phyloP scores from a whole-genome alignment of 2,329 filamentous ascomycete species.

The Aspergillus alliaceus region DNA sequence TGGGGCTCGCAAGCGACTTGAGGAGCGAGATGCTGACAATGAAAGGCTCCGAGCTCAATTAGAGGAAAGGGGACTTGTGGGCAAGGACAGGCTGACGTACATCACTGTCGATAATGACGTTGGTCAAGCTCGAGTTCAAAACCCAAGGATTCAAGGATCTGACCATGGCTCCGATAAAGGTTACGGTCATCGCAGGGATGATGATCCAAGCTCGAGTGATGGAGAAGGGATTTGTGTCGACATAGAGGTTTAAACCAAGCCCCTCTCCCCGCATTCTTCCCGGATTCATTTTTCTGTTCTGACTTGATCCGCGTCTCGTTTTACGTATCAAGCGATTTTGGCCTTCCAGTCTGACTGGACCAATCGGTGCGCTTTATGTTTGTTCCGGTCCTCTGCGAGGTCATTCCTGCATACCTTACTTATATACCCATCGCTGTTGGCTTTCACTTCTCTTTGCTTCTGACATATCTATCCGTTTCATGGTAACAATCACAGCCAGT shows the following conservation, averaged over 20 bases:
- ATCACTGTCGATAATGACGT: constrained; percentile 21
- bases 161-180: constrained; percentile 8
- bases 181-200: constrained; percentile 24
- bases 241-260: constrained; percentile 34
- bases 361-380: not conserved
- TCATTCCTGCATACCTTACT: not conserved
- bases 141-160: not conserved
- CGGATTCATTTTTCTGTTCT: not conserved
- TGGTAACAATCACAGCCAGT: not conserved
- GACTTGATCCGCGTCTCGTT: not conserved
- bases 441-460: not conserved
- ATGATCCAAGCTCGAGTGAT: constrained; percentile 38
- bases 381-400: not conserved
- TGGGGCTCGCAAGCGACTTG: constrained; percentile 76
- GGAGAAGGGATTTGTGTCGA: constrained; percentile 39
- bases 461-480: not conserved
- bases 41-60: constrained; percentile 66
- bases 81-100: constrained; percentile 30
- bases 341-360: not conserved
- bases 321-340: not conserved
- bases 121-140: constrained; percentile 12
- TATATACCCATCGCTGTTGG: not conserved
- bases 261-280: not conserved
- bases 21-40: constrained; percentile 74
- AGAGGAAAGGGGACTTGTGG: constrained; percentile 56